These are phyloP conservation scores for Ramularia endophylla DNA, from an alignment of 2,329 filamentous ascomycete species.

Conservation along the genomic window DNA sequence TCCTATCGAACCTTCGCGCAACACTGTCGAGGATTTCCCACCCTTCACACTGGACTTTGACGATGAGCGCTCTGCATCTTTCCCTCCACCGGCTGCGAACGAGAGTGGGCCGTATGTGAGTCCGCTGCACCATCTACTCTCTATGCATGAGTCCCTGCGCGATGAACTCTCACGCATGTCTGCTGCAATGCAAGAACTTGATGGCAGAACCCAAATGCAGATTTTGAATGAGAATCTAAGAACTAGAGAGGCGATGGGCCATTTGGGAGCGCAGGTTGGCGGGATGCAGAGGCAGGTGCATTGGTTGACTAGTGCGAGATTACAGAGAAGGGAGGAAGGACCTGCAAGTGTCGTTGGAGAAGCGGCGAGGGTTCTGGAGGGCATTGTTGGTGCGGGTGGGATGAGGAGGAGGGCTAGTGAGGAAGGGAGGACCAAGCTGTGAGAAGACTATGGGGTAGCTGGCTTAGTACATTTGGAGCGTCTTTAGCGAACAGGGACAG, in stretches of 20 bases:
- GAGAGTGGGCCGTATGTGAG: constrained; percentile 39
- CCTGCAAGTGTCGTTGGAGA: constrained; percentile 26
- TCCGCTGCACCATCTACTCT: constrained; percentile 53
- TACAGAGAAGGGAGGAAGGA: constrained; percentile 39
- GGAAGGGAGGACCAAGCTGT: constrained; percentile 34
- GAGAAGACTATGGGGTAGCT: constrained; percentile 4
- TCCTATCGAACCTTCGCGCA: not conserved
- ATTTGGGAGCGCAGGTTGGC: constrained; percentile 54
- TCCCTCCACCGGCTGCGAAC: constrained; percentile 20
- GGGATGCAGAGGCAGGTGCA: constrained; percentile 56
- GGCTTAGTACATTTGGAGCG: too few species aligned
- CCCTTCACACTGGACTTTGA: constrained; percentile 25
- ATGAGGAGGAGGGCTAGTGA: constrained; percentile 29
- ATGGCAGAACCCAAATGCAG: constrained; percentile 56
- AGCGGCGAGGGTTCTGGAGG: constrained; percentile 21
- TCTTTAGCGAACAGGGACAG: too few species aligned
- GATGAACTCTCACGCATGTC: constrained; percentile 53
- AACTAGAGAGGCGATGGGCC: constrained; percentile 56
- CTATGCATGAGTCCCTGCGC: constrained; percentile 55
- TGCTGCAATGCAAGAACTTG: constrained; percentile 52
- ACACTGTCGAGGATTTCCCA: not conserved
- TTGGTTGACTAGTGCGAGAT: constrained; percentile 54
- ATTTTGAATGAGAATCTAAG: constrained; percentile 58
- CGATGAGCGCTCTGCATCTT: constrained; percentile 12
- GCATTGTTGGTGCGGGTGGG: constrained; percentile 1